Conservation (phyloP, 163 green algal species). For the Prototheca cutis region DNA sequence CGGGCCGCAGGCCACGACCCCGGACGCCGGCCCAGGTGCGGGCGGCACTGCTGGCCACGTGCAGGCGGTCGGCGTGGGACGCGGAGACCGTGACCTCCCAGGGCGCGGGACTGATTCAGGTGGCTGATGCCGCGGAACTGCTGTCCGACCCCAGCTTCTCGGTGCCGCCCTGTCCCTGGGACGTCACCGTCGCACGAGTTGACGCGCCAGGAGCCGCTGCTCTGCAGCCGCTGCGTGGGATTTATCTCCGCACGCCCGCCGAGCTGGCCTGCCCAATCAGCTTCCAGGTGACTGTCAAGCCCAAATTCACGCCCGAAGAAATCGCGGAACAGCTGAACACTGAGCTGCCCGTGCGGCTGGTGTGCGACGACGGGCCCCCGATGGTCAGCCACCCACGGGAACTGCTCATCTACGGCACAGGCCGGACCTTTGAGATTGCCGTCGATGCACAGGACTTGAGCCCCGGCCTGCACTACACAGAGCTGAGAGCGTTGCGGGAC, state of each 20-base stretch:
- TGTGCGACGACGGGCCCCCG: constrained; percentile 14
- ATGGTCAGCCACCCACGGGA: constrained; percentile 55
- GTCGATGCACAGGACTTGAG: constrained; percentile 46
- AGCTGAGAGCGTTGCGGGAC: constrained; percentile 51
- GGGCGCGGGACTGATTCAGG: constrained; percentile 8
- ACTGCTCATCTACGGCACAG: constrained; percentile 68
- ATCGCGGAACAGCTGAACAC: constrained; percentile 38
- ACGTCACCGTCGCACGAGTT: constrained; percentile 24
- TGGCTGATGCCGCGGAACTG: constrained; percentile 31
- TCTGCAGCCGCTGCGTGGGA: constrained; percentile 20
- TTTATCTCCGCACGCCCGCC: constrained; percentile 69
- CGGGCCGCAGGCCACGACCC: not conserved
- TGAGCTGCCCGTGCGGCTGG: constrained; percentile 55
- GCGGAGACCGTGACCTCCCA: not conserved
- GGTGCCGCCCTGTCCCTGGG: constrained; percentile 40
- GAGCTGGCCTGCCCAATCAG: too few relatives aligned
- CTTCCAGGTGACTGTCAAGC: not conserved
- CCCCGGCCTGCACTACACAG: constrained; percentile 66
- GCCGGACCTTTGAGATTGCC: constrained; percentile 59
- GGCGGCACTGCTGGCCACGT: constrained; percentile 3
- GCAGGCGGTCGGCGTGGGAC: constrained; percentile 15
- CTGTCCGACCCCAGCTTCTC: constrained; percentile 8
- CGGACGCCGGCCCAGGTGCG: not conserved
- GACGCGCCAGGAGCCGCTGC: too few relatives aligned
- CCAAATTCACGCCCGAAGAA: constrained; percentile 28